Percentiles rank a stretch among this genome's conserved stretches.
phyloP scores from a whole-genome alignment of 1,284 basidiomycete genomes.

The Puccinia brachypodii region DNA sequence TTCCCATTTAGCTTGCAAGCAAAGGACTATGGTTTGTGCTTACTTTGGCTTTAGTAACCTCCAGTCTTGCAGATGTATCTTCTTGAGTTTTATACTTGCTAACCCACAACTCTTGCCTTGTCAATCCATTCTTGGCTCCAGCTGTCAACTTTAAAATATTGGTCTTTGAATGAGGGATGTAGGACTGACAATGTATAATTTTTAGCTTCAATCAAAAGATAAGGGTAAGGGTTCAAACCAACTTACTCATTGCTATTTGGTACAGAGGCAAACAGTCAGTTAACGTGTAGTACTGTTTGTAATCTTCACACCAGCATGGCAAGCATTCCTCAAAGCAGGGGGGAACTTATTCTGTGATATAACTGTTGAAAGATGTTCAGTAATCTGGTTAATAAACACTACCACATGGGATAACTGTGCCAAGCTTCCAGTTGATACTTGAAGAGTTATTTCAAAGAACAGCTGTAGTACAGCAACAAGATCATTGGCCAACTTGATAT shows the following conservation, averaged over 20 bases:
- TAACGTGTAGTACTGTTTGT: background rate
- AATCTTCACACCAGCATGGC: background rate
- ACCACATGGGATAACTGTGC: background rate
- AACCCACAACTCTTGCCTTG: too few relatives aligned
- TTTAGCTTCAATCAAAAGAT: too few relatives aligned
- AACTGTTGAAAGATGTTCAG: background rate
- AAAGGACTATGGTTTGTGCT: too few relatives aligned
- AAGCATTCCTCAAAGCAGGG: background rate
- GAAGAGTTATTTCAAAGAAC: background rate
- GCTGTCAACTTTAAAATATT: too few relatives aligned
- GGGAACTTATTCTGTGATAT: background rate
- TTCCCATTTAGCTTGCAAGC: too few relatives aligned
- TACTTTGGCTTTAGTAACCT: too few relatives aligned
- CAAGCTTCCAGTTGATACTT: background rate
- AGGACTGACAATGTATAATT: too few relatives aligned
- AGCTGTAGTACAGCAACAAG: background rate
- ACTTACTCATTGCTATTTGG: background rate
- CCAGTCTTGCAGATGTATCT: too few relatives aligned
- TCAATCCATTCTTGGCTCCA: too few relatives aligned
- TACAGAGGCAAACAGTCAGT: background rate
- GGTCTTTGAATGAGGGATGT: too few relatives aligned
- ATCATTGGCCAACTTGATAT: background rate
- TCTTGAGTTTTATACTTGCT: too few relatives aligned
- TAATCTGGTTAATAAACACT: background rate
- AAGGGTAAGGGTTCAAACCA: too few relatives aligned